These are phyloP conservation scores for Boletus speciosus DNA, from an alignment of 768 basidiomycete species.

Conservation along the genomic window DNA sequence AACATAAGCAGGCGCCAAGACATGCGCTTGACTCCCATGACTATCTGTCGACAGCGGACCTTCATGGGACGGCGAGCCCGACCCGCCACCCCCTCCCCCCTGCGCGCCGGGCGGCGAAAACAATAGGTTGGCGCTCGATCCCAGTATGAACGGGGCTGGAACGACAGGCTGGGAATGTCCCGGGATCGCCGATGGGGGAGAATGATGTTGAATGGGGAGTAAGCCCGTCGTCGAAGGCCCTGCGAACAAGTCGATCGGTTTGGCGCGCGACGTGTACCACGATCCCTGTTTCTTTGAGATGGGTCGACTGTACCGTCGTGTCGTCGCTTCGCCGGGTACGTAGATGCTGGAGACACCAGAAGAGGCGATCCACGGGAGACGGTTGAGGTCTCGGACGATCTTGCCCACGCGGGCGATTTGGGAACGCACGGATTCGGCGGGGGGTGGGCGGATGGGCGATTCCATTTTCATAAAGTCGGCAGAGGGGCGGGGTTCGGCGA, in stretches of 20 bases:
- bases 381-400: slow-evolving; percentile 37
- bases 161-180: slow-evolving; percentile 5
- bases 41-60: slow-evolving; percentile 30
- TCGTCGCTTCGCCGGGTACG: slow-evolving; percentile 36
- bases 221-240: slow-evolving; percentile 32
- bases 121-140: slow-evolving; percentile 29
- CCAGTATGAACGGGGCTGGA: slow-evolving; percentile 30
- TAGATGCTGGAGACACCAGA: slow-evolving; percentile 48
- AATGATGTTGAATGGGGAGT: slow-evolving; percentile 16
- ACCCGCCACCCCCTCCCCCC: slow-evolving; percentile 7
- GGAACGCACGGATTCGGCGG: slow-evolving; percentile 32
- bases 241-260: slow-evolving; percentile 28
- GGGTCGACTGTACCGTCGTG: slow-evolving; percentile 29
- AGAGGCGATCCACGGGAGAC: slow-evolving; percentile 46
- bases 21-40: slow-evolving; percentile 27
- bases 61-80: slow-evolving; percentile 30
- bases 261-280: slow-evolving; percentile 30
- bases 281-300: slow-evolving; percentile 25
- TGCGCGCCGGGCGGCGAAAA: slow-evolving; percentile 21
- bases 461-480: slow-evolving; percentile 51
- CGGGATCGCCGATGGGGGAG: background rate
- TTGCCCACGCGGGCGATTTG: slow-evolving; percentile 37
- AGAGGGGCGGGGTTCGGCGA: slow-evolving; percentile 40
- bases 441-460: slow-evolving; percentile 37
- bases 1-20: slow-evolving; percentile 28